phyloP scores from a whole-genome alignment of 169 alveolate species.

The Theileria sp. region DNA sequence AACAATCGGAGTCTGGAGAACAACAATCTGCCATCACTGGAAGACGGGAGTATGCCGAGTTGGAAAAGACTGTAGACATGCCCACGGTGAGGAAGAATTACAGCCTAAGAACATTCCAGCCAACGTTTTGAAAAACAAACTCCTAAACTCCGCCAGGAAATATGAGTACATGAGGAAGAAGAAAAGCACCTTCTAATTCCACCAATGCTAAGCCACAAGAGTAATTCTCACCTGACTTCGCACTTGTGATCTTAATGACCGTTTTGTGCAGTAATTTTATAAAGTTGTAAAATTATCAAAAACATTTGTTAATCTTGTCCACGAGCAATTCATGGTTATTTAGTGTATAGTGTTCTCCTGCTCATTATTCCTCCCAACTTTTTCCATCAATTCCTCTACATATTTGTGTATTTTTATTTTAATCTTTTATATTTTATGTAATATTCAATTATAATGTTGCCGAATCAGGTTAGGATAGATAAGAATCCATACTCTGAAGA shows the following conservation, averaged over 20 bases:
- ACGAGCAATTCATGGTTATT: background rate
- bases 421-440: no score
- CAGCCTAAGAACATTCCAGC: slow-evolving; percentile 70
- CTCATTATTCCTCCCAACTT: background rate
- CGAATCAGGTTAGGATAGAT: background rate
- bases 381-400: background rate
- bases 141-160: slow-evolving; percentile 39
- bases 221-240: background rate
- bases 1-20: slow-evolving; percentile 71
- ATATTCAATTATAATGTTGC: background rate
- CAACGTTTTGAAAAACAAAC: slow-evolving; percentile 62
- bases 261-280: background rate
- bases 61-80: slow-evolving; percentile 72
- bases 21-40: slow-evolving; percentile 75
- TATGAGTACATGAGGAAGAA: slow-evolving; percentile 18
- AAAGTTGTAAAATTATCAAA: background rate
- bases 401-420: no score
- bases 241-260: background rate
- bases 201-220: background rate
- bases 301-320: background rate
- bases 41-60: slow-evolving; percentile 69
- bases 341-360: background rate
- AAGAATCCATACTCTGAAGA: slow-evolving; percentile 11
- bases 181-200: slow-evolving; percentile 5
- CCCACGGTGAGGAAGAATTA: slow-evolving; percentile 75